These are phyloP conservation scores for Phytophthora tentaculata DNA, from an alignment of 352 stramenopile genomes.

Conservation along the genomic window DNA sequence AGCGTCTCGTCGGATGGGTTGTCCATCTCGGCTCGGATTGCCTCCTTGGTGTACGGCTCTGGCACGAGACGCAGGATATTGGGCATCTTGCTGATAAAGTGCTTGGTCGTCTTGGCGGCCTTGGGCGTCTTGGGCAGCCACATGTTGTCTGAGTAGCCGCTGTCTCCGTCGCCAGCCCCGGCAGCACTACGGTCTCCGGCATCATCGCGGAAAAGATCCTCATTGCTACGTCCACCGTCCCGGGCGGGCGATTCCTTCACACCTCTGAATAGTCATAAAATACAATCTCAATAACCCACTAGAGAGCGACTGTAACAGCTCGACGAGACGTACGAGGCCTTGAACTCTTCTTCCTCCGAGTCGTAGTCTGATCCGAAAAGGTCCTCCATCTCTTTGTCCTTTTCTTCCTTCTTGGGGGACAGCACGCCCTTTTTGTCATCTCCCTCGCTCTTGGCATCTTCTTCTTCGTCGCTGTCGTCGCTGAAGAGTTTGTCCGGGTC, in stretches of 20 bases:
- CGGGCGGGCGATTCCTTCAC: constrained; percentile 84
- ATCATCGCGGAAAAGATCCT: constrained; percentile 57
- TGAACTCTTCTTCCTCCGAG: constrained; percentile 90
- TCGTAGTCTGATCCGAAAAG: constrained; percentile 91
- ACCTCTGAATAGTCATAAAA: constrained; percentile 49
- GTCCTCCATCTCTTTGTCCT: constrained; percentile 89
- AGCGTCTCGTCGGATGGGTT: constrained; percentile 85
- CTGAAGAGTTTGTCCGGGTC: constrained; percentile 70
- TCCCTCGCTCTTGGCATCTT: constrained; percentile 30
- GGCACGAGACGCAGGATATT: constrained; percentile 87
- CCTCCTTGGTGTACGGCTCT: constrained; percentile 76
- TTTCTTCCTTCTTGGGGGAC: constrained; percentile 49
- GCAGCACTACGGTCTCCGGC: constrained; percentile 32
- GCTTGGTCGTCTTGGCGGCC: constrained; percentile 58
- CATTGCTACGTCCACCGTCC: constrained; percentile 57
- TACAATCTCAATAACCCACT: constrained; percentile 6
- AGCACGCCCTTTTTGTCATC: constrained; percentile 28
- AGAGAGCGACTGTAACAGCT: not conserved
- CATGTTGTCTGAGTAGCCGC: constrained; percentile 56
- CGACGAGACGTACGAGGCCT: constrained; percentile 66
- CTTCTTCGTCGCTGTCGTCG: constrained; percentile 68
- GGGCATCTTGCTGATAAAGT: constrained; percentile 85
- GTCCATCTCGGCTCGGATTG: constrained; percentile 81
- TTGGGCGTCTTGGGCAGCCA: constrained; percentile 84
- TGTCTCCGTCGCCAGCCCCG: constrained; percentile 36